A percentile compares a stretch with the other conserved stretches of the same genome.
Conservation (phyloP, 495 filamentous ascomycete species). For the Daldinia grandis region DNA sequence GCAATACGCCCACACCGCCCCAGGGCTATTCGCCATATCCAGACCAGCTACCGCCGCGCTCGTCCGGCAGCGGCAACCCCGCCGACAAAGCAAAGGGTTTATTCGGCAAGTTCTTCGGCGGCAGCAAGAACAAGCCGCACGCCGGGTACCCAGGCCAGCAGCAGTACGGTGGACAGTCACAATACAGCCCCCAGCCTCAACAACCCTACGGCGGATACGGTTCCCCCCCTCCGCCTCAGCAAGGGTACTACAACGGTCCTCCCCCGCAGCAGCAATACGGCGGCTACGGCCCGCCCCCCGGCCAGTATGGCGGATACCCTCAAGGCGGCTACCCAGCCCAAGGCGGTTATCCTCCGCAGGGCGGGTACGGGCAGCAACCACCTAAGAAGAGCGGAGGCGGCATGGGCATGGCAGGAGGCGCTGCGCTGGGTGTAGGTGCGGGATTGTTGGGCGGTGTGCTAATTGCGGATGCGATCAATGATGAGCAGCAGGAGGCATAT, state of each 20-base stretch:
- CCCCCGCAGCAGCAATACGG: constrained; percentile 47
- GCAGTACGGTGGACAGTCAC: constrained; percentile 21
- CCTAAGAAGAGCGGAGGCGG: constrained; percentile 58
- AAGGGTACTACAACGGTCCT: constrained; percentile 39
- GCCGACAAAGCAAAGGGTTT: constrained; percentile 58
- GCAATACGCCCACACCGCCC: constrained; percentile 13
- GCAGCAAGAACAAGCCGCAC: constrained; percentile 46
- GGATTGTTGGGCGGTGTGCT: constrained; percentile 77
- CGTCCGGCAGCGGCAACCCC: constrained; percentile 34
- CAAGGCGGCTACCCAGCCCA: constrained; percentile 44
- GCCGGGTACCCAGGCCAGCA: constrained; percentile 23
- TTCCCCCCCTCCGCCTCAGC: constrained; percentile 1
- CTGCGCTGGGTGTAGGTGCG: constrained; percentile 79
- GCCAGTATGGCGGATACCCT: constrained; percentile 50
- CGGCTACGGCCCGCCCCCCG: constrained; percentile 47
- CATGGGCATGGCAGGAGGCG: constrained; percentile 73
- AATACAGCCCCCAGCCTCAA: constrained; percentile 6
- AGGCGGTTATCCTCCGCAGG: constrained; percentile 56
- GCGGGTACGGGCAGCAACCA: constrained; percentile 39
- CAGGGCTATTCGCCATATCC: constrained; percentile 43
- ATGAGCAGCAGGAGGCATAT: constrained; percentile 63
- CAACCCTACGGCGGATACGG: constrained; percentile 33
- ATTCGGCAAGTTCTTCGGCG: constrained; percentile 63
- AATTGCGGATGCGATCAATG: constrained; percentile 70
- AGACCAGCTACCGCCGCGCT: constrained; percentile 50